These are phyloP conservation scores for Evansstolkia leycettana DNA, from an alignment of 495 filamentous ascomycete species.

Conservation along the genomic window DNA sequence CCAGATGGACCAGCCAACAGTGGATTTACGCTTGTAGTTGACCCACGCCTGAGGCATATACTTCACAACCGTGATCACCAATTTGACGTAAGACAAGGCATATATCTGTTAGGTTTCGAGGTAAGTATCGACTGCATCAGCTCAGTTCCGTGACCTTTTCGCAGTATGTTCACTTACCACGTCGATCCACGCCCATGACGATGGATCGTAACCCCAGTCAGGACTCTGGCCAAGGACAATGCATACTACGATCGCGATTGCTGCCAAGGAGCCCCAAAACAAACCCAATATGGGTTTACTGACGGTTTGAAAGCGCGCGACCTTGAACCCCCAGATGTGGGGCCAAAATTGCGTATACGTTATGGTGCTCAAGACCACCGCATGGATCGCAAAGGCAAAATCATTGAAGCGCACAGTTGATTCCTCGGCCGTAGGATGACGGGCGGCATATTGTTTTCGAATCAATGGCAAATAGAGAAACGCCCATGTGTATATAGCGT, in stretches of 20 bases:
- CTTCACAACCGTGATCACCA: constrained; percentile 80
- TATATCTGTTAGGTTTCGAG: constrained; percentile 45
- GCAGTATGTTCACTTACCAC: constrained; percentile 43
- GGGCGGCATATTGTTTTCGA: constrained; percentile 69
- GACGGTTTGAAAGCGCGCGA: constrained; percentile 36
- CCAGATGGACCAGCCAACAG: constrained; percentile 73
- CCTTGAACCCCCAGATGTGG: constrained; percentile 61
- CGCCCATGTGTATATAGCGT: constrained; percentile 55
- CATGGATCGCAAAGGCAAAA: constrained; percentile 74
- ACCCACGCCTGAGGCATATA: constrained; percentile 78
- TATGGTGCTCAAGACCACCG: constrained; percentile 52
- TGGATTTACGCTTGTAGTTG: constrained; percentile 75
- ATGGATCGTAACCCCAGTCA: constrained; percentile 40
- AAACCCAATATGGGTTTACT: constrained; percentile 56
- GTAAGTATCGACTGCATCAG: too few species aligned
- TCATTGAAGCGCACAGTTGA: constrained; percentile 87
- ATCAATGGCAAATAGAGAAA: constrained; percentile 73
- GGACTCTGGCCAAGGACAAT: constrained; percentile 40
- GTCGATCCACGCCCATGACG: constrained; percentile 64
- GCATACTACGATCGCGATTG: constrained; percentile 40
- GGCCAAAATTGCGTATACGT: constrained; percentile 63
- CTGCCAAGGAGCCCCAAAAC: constrained; percentile 50
- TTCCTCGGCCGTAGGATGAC: constrained; percentile 55
- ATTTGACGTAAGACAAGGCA: constrained; percentile 70
- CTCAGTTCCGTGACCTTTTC: not conserved